A percentile compares a stretch with the other conserved stretches of the same genome.
These are phyloP conservation scores for Tinospora cordifolia DNA, from an alignment of 164 flowering plant genomes.

Conservation along the genomic window DNA sequence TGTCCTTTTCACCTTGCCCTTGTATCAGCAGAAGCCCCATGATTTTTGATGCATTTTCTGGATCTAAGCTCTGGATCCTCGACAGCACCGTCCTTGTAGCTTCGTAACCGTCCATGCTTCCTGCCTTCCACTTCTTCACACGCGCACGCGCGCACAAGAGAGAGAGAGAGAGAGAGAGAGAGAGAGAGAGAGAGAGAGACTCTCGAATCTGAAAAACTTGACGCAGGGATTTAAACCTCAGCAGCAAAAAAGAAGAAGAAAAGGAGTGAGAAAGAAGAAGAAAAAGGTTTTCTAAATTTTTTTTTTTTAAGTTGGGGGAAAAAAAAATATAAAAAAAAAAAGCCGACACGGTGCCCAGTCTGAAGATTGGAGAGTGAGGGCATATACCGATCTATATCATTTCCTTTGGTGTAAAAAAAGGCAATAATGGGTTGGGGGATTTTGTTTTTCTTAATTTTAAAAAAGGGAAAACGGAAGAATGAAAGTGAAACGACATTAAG, in stretches of 20 bases:
- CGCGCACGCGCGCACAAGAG: not conserved
- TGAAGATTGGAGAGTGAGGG: not conserved
- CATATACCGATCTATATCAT: too few relatives aligned
- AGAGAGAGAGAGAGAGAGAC: not conserved
- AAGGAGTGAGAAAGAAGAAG: too few relatives aligned
- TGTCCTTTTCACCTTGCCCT: conserved; percentile 85
- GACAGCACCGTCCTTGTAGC: conserved; percentile 76
- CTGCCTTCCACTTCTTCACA: not conserved
- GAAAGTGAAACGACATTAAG: too few relatives aligned
- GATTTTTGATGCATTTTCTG: conserved; percentile 79
- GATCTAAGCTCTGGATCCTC: conserved; percentile 70
- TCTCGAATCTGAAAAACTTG: too few relatives aligned
- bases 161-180: not conserved
- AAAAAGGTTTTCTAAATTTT: not conserved
- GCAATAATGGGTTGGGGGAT: too few relatives aligned
- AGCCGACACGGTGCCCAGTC: too few relatives aligned
- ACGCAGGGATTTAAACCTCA: too few relatives aligned
- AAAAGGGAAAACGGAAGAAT: too few relatives aligned
- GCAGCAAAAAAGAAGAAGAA: too few relatives aligned
- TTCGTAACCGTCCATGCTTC: conserved; percentile 70
- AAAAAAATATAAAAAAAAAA: too few relatives aligned
- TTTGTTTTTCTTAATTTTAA: too few relatives aligned
- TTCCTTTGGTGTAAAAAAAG: not conserved
- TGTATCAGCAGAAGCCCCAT: conserved; percentile 77
- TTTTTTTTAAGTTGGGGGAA: too few relatives aligned